phyloP scores from a whole-genome alignment of 164 flowering plant species.

The Platanus orientalis region DNA sequence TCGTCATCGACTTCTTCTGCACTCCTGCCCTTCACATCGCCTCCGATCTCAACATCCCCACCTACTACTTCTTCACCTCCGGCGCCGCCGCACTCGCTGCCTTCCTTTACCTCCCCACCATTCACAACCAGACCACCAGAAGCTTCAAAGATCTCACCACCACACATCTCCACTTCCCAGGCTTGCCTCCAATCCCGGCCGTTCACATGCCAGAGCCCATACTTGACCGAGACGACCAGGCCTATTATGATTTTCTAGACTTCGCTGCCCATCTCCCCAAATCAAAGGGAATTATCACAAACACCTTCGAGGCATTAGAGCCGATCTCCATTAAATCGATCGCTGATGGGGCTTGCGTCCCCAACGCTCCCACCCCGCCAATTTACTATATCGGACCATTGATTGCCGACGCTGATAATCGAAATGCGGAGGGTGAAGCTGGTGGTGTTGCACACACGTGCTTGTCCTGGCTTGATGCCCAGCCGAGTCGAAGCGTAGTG shows the following conservation, averaged over 20 bases:
- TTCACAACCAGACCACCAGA: conserved; percentile 15
- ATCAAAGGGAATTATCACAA: conserved; percentile 27
- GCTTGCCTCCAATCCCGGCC: conserved; percentile 30
- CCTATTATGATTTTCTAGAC: conserved; percentile 18
- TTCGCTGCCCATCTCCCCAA: conserved; percentile 1
- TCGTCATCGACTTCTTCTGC: too few species aligned
- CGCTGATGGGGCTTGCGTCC: conserved; percentile 16
- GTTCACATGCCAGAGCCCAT: conserved; percentile 22
- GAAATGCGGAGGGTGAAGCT: background rate
- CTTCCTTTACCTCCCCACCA: conserved; percentile 24
- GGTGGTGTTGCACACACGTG: background rate
- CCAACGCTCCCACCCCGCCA: conserved; percentile 19
- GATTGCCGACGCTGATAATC: background rate
- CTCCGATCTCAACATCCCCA: conserved; percentile 32
- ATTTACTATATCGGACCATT: conserved; percentile 25
- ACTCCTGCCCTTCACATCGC: conserved; percentile 31
- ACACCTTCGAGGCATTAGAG: conserved; percentile 30
- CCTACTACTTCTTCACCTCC: too few species aligned
- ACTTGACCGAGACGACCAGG: conserved; percentile 23
- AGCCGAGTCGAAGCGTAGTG: conserved; percentile 4
- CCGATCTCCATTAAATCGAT: conserved; percentile 14
- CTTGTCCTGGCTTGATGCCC: background rate
- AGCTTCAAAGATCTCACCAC: conserved; percentile 21
- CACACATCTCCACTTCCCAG: conserved; percentile 29
- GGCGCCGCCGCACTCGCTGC: conserved; percentile 11